Conservation (phyloP, 2,329 filamentous ascomycete genomes). For the Neonectria coccinea region DNA sequence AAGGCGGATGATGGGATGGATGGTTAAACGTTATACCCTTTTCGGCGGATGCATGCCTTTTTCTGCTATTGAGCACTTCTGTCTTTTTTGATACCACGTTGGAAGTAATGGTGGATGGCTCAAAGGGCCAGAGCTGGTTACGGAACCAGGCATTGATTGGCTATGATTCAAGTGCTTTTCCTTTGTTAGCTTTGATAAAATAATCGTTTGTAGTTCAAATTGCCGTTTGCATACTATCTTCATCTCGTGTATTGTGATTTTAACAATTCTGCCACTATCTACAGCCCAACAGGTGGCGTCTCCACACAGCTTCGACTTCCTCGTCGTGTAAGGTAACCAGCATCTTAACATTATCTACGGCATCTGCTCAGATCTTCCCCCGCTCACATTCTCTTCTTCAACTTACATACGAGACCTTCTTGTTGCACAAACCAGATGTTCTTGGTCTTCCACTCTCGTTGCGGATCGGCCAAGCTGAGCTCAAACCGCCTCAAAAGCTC, state of each 20-base stretch:
- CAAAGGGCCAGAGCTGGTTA: slow-evolving; percentile 30
- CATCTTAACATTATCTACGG: too few species aligned
- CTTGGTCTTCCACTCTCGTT: slow-evolving; percentile 20
- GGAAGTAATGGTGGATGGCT: slow-evolving; percentile 29
- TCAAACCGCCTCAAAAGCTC: slow-evolving; percentile 21
- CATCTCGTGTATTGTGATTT: background rate
- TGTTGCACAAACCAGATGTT: slow-evolving; percentile 28
- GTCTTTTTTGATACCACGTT: slow-evolving; percentile 31
- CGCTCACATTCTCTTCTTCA: slow-evolving; percentile 5
- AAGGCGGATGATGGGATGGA: slow-evolving; percentile 1
- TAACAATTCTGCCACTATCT: background rate
- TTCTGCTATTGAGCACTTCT: slow-evolving; percentile 30
- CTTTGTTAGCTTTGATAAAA: slow-evolving; percentile 37
- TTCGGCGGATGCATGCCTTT: slow-evolving; percentile 34
- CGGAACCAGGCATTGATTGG: slow-evolving; percentile 20
- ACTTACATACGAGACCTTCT: slow-evolving; percentile 17
- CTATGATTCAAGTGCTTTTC: slow-evolving; percentile 35
- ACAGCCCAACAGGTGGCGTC: too few species aligned
- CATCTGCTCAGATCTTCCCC: too few species aligned
- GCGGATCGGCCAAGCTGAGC: slow-evolving; percentile 1
- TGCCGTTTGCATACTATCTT: slow-evolving; percentile 22
- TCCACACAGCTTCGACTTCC: too few species aligned
- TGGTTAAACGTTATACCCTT: slow-evolving; percentile 42
- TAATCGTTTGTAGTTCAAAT: slow-evolving; percentile 37
- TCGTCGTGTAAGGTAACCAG: too few species aligned